These are phyloP conservation scores for Cryphonectria parasitica DNA, from an alignment of 2,329 filamentous ascomycete species.

Conservation along the genomic window DNA sequence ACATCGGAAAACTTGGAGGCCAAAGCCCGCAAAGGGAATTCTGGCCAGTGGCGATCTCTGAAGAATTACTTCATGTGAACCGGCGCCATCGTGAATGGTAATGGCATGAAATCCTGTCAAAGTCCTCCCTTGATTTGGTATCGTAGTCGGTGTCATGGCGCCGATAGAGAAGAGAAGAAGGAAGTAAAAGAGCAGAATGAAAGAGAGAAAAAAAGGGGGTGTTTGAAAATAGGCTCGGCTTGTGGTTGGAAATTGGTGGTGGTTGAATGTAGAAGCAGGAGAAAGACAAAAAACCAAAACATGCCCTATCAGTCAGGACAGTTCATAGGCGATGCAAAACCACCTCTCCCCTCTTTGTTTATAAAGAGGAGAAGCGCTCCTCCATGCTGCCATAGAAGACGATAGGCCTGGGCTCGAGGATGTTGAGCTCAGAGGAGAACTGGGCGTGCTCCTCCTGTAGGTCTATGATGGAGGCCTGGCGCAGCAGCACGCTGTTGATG, in stretches of 20 bases:
- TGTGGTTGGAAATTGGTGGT: background rate
- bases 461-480: constrained; percentile 60
- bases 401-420: constrained; percentile 65
- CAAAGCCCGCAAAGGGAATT: constrained; percentile 3
- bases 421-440: constrained; percentile 56
- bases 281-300: constrained; percentile 12
- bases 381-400: constrained; percentile 68
- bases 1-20: background rate
- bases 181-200: background rate
- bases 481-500: constrained; percentile 63
- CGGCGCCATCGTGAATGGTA: constrained; percentile 22
- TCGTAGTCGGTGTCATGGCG: constrained; percentile 22
- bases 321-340: background rate
- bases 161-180: constrained; percentile 4
- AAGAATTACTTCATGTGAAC: constrained; percentile 15
- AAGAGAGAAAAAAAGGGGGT: background rate
- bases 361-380: constrained; percentile 57
- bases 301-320: constrained; percentile 9
- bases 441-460: constrained; percentile 60
- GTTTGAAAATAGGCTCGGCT: constrained; percentile 20
- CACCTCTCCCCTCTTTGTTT: background rate
- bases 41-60: constrained; percentile 14
- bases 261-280: constrained; percentile 7
- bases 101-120: constrained; percentile 13
- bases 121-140: constrained; percentile 19